Evolutionary conservation across 495 filamentous ascomycete species (phyloP), one percentile per base, ranked within the genome.

Genomic region (Penicillium alfredii): DNA sequence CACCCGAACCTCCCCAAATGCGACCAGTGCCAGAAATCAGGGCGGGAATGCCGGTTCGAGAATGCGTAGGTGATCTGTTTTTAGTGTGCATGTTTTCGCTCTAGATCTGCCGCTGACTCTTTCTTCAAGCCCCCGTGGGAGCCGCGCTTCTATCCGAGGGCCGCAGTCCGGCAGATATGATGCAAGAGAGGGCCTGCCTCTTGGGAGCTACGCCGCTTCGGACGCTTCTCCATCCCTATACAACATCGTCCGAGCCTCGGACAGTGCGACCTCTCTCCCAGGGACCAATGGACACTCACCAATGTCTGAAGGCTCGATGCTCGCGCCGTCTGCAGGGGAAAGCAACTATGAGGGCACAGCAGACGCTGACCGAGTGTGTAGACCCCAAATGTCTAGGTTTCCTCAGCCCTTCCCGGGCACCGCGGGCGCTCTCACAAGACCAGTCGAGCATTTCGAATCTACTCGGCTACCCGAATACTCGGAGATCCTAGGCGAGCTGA

Each of bases 11-110:
- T 79, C 38, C 83, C 84, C 19, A 82, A 84, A 40, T 95, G 88
- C 51, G 76, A 85, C 36, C 88, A 94, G 55, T 95, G 88, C 56
- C 84, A 89, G 53, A 95, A 94, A 60, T 86, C 85, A 47, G 83
- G 86, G 12, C 72, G 83, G 30, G 72, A 81, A 17, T 95, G 88
- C 77, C 77, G 83, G 56, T 89, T 88, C 53, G 82, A 85, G 61
- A 88, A 82, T 62, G 84, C 84, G 86, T 90, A 73, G 80, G 86
- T 80, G 6, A 7, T 35, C 13, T 33, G 30, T 29, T 23, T 8
- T 35, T 15, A 34, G 8, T 20, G 12, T 27, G 13, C 11, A 40
- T 40, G n/a, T 11, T 14, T 33, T n/a, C n/a, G n/a, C 20, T 7
- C 5, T 8, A 26, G 10, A 30, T 12, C 14, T 42, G 15, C 22